Percentiles rank a stretch among this genome's conserved stretches.
These are phyloP conservation scores for Macrophomina phaseolina DNA, from an alignment of 2,329 filamentous ascomycete genomes.

Conservation along the genomic window DNA sequence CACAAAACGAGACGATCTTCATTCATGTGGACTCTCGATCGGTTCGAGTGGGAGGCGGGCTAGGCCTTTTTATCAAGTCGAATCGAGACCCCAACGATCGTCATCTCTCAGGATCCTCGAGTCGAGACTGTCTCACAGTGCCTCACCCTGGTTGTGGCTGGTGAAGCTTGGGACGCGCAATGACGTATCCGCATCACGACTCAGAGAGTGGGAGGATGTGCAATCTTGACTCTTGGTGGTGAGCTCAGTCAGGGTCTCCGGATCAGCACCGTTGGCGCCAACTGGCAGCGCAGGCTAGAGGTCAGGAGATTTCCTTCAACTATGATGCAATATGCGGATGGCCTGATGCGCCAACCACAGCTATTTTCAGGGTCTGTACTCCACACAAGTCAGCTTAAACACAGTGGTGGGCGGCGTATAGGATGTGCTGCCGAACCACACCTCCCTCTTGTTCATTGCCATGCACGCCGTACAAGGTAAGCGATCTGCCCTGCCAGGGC, in stretches of 20 bases:
- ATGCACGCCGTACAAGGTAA: not conserved
- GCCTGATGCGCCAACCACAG: not conserved
- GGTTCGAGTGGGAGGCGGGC: slow-evolving; percentile 3
- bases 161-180: not conserved
- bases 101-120: slow-evolving; percentile 8
- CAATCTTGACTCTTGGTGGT: not conserved
- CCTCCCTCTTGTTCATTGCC: not conserved
- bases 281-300: not conserved
- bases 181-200: slow-evolving; percentile 20
- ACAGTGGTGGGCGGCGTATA: not conserved
- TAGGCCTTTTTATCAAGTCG: slow-evolving; percentile 7
- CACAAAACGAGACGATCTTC: slow-evolving; percentile 2
- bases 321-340: slow-evolving; percentile 13
- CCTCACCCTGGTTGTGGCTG: slow-evolving; percentile 4
- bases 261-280: slow-evolving; percentile 4
- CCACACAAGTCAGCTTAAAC: slow-evolving; percentile 11
- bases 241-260: slow-evolving; percentile 4
- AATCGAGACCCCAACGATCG: slow-evolving; percentile 11
- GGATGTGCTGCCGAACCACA: slow-evolving; percentile 15
- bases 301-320: slow-evolving; percentile 5
- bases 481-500: not conserved
- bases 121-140: not conserved
- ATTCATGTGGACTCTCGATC: not conserved
- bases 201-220: slow-evolving; percentile 7
- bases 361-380: slow-evolving; percentile 19